Percentiles rank a stretch among this genome's conserved stretches.
phyloP scores from a whole-genome alignment of 495 filamentous ascomycete species.

The Neurospora sp. region DNA sequence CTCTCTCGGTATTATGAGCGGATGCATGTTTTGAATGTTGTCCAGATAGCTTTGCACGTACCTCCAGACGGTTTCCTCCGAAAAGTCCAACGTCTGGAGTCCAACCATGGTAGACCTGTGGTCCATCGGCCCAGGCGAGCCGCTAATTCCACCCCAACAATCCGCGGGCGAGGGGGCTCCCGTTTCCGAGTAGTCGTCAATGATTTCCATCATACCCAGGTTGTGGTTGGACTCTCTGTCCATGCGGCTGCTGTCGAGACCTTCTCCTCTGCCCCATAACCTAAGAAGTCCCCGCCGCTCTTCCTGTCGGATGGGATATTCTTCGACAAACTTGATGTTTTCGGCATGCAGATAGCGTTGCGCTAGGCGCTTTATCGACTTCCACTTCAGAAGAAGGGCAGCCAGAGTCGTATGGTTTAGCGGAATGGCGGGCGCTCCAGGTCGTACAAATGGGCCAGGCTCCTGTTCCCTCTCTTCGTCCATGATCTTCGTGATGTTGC shows the following conservation, averaged over 20 bases:
- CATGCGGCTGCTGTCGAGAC: constrained; percentile 35
- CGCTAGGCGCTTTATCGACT: constrained; percentile 49
- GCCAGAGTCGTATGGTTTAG: constrained; percentile 74
- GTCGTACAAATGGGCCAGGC: constrained; percentile 33
- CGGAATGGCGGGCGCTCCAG: constrained; percentile 56
- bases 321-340: constrained; percentile 52
- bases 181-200: constrained; percentile 36
- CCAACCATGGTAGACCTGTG: constrained; percentile 43
- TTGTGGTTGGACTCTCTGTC: constrained; percentile 22
- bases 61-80: constrained; percentile 46
- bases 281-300: constrained; percentile 64
- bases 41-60: constrained; percentile 64
- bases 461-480: constrained; percentile 35
- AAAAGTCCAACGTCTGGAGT: constrained; percentile 49
- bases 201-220: constrained; percentile 18
- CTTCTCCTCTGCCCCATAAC: constrained; percentile 72
- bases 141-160: constrained; percentile 40
- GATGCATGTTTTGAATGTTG: constrained; percentile 82
- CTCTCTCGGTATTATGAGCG: constrained; percentile 53
- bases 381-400: constrained; percentile 65
- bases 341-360: constrained; percentile 29
- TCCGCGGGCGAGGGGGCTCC: constrained; percentile 38
- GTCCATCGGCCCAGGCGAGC: constrained; percentile 27
- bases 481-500: constrained; percentile 22
- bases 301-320: constrained; percentile 59